Evolutionary conservation across 371 early-diverging fungal genomes (phyloP).

Genomic region (Syncephalastrum sp.): DNA sequence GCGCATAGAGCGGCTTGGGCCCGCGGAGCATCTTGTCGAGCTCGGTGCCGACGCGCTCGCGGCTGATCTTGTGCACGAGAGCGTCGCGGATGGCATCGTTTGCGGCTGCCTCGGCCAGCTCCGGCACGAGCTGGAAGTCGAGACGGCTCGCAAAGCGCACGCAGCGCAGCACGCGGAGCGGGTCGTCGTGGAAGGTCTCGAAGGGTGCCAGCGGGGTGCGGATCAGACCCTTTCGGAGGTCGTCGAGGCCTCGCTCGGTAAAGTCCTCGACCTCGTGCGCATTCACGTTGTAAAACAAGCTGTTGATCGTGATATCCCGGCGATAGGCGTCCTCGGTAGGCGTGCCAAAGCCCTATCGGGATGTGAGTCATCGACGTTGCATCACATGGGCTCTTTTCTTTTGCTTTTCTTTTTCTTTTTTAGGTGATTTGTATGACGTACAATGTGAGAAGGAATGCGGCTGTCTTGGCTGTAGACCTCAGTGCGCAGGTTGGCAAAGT

Average conservation of each 20-base stretch:
- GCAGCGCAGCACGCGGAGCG: slow-evolving; percentile 95
- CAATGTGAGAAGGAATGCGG: slow-evolving; percentile 80
- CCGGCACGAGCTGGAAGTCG: slow-evolving; percentile 74
- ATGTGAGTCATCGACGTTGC: not conserved
- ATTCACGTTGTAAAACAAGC: slow-evolving; percentile 97
- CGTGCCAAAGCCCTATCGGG: slow-evolving; percentile 81
- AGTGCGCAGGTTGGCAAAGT: slow-evolving; percentile 96
- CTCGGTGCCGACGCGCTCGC: slow-evolving; percentile 96
- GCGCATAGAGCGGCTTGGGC: slow-evolving; percentile 47
- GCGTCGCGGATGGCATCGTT: slow-evolving; percentile 63
- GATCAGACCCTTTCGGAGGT: slow-evolving; percentile 70
- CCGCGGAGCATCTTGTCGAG: slow-evolving; percentile 93
- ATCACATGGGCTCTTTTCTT: not conserved
- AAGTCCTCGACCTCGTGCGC: slow-evolving; percentile 91
- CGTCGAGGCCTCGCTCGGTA: slow-evolving; percentile 78
- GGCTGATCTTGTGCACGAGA: slow-evolving; percentile 85
- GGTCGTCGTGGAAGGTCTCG: slow-evolving; percentile 97
- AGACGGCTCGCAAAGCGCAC: slow-evolving; percentile 96
- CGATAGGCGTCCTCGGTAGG: slow-evolving; percentile 96
- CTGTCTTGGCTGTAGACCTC: slow-evolving; percentile 89
- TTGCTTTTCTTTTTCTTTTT: no score
- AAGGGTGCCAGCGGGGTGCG: slow-evolving; percentile 94
- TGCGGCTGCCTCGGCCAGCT: slow-evolving; percentile 66
- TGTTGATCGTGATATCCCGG: slow-evolving; percentile 98
- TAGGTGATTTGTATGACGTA: slow-evolving; percentile 21